Conservation (phyloP, 176 grass and related monocot species). For the Rhynchospora breviuscula region DNA sequence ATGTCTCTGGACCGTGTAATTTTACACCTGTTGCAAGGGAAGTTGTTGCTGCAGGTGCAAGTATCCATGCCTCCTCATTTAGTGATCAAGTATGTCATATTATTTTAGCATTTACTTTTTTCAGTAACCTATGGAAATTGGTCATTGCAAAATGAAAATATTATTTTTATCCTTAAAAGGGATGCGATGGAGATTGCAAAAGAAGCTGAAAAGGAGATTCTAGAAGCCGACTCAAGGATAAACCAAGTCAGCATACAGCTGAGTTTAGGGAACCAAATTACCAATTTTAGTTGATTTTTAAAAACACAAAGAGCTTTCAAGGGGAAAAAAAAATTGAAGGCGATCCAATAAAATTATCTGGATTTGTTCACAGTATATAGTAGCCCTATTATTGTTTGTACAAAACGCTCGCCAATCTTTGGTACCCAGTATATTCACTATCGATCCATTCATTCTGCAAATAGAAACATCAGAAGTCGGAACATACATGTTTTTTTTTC, state of each 20-base stretch:
- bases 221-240: conserved; percentile 59
- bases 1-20: conserved; percentile 74
- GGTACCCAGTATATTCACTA: not conserved
- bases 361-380: not conserved
- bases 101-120: conserved; percentile 3
- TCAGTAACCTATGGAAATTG: not conserved
- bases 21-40: conserved; percentile 72
- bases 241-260: conserved; percentile 78
- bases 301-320: not conserved
- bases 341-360: not conserved
- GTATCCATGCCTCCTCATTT: conserved; percentile 73
- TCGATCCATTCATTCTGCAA: not conserved
- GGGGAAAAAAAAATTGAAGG: not conserved
- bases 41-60: conserved; percentile 63
- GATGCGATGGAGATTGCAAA: conserved; percentile 78
- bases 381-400: not conserved
- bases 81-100: conserved; percentile 53
- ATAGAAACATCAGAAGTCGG: not conserved
- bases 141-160: not conserved
- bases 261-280: conserved; percentile 62
- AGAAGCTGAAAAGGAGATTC: conserved; percentile 65
- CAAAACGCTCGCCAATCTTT: not conserved
- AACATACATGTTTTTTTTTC: not conserved
- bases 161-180: conserved; percentile 32
- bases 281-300: conserved; percentile 35